Conservation (phyloP, 306 rosid genomes). For the Spatholobus suberectus region DNA sequence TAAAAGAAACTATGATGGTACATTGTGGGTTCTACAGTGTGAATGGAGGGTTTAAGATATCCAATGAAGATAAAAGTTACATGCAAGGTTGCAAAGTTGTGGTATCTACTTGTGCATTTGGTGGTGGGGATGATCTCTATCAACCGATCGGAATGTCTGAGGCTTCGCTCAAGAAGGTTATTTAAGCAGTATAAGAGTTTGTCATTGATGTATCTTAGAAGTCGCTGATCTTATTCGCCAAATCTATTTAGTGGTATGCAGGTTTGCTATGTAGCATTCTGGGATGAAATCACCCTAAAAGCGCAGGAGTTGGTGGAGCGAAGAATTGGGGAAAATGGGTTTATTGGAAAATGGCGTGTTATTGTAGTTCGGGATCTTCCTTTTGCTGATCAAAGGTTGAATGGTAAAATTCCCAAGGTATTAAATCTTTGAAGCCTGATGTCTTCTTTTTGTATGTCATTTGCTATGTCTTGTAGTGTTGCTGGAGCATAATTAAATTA, state of each 20-base stretch:
- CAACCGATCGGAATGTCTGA: constrained; percentile 94
- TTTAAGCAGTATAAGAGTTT: constrained; percentile 36
- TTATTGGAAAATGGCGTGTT: constrained; percentile 88
- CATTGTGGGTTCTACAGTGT: constrained; percentile 90
- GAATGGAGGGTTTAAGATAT: constrained; percentile 83
- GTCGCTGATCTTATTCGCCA: constrained; percentile 50
- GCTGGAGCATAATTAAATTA: background rate
- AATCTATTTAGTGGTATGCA: constrained; percentile 58
- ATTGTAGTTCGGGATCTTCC: constrained; percentile 90
- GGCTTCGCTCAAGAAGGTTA: constrained; percentile 80
- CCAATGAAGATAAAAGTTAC: constrained; percentile 69
- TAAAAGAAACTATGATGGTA: constrained; percentile 58
- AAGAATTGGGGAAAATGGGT: constrained; percentile 66
- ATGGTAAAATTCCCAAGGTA: constrained; percentile 98
- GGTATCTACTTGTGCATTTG: constrained; percentile 97
- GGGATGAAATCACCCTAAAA: constrained; percentile 91
- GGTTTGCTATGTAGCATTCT: constrained; percentile 96
- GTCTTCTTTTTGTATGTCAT: background rate
- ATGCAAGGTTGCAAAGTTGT: constrained; percentile 76
- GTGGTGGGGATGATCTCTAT: constrained; percentile 99
- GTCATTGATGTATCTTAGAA: constrained; percentile 21
- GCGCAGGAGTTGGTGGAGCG: constrained; percentile 68
- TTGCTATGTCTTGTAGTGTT: constrained; percentile 14
- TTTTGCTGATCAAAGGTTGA: constrained; percentile 87
- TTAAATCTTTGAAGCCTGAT: background rate